Percentiles rank a stretch among this genome's conserved stretches.
These are phyloP conservation scores for Sextonia rubra DNA, from an alignment of 164 flowering plant genomes.

Conservation along the genomic window DNA sequence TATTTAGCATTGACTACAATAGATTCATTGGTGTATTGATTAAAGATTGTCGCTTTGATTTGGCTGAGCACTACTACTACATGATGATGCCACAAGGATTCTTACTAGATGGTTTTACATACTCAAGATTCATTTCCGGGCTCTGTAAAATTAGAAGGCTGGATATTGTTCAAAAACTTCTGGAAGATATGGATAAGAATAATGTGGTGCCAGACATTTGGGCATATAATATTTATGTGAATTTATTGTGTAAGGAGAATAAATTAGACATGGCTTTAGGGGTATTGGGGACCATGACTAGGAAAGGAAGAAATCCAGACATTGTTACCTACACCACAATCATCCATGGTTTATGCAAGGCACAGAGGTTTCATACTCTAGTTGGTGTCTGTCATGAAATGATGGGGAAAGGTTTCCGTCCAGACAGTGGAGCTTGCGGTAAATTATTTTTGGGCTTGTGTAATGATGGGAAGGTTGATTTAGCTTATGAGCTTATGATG, in stretches of 20 bases:
- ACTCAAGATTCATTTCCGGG: slow-evolving; percentile 75
- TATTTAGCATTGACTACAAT: slow-evolving; percentile 79
- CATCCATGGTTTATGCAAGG: slow-evolving; percentile 59
- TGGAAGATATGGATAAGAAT: slow-evolving; percentile 61
- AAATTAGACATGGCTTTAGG: slow-evolving; percentile 49
- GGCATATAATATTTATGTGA: slow-evolving; percentile 72
- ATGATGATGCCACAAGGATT: slow-evolving; percentile 57
- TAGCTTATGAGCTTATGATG: slow-evolving; percentile 77
- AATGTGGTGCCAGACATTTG: slow-evolving; percentile 68
- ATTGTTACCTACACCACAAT: slow-evolving; percentile 75
- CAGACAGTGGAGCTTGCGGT: slow-evolving; percentile 68
- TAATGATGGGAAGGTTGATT: slow-evolving; percentile 66
- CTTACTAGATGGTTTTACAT: slow-evolving; percentile 70
- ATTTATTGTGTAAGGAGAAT: slow-evolving; percentile 57
- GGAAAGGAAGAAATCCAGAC: slow-evolving; percentile 70
- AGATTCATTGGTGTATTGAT: slow-evolving; percentile 81
- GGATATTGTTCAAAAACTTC: slow-evolving; percentile 40
- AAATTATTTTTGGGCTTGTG: slow-evolving; percentile 73
- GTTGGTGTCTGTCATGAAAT: slow-evolving; percentile 66
- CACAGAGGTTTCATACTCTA: slow-evolving; percentile 41
- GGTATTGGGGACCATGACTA: slow-evolving; percentile 47
- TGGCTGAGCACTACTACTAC: slow-evolving; percentile 63
- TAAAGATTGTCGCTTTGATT: slow-evolving; percentile 49
- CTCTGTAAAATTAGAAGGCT: slow-evolving; percentile 62
- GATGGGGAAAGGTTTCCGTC: slow-evolving; percentile 47